Evolutionary conservation across 2,329 filamentous ascomycete genomes (phyloP).

Genomic region (Aspergillus costaricaensis): DNA sequence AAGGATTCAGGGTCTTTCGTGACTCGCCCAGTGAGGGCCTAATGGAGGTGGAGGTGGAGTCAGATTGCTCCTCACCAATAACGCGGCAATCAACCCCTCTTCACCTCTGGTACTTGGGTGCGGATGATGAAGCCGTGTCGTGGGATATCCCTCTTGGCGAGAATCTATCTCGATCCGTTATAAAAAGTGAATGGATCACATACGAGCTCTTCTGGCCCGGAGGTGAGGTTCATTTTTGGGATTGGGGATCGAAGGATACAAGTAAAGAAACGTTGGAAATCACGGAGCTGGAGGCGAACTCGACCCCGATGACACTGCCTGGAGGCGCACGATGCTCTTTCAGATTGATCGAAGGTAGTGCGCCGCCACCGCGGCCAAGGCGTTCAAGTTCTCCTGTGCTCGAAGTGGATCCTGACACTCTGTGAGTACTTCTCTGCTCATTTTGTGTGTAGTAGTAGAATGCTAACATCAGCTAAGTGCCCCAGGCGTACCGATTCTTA

Average conservation of each 20-base stretch:
- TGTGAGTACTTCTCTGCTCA: background rate
- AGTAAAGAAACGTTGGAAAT: background rate
- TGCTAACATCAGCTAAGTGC: background rate
- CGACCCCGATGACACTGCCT: background rate
- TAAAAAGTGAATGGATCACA: background rate
- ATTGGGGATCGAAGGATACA: background rate
- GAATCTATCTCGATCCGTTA: background rate
- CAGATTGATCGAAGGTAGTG: background rate
- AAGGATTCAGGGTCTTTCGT: too few species aligned
- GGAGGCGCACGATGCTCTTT: background rate
- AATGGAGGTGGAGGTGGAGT: too few species aligned
- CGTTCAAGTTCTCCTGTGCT: background rate
- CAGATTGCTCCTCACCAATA: too few species aligned
- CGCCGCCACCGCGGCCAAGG: background rate
- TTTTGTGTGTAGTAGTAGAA: background rate
- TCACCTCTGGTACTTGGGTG: background rate
- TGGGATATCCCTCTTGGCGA: background rate
- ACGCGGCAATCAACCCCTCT: background rate
- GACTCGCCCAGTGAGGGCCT: too few species aligned
- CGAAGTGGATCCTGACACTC: background rate
- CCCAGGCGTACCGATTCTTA: background rate
- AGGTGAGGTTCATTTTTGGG: background rate
- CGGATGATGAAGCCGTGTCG: background rate
- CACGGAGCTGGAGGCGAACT: background rate
- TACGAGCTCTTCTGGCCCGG: background rate